A percentile compares a stretch with the other conserved stretches of the same genome.
Conservation (phyloP, 1,284 basidiomycete species). For the Anthracocystis walkeri region DNA sequence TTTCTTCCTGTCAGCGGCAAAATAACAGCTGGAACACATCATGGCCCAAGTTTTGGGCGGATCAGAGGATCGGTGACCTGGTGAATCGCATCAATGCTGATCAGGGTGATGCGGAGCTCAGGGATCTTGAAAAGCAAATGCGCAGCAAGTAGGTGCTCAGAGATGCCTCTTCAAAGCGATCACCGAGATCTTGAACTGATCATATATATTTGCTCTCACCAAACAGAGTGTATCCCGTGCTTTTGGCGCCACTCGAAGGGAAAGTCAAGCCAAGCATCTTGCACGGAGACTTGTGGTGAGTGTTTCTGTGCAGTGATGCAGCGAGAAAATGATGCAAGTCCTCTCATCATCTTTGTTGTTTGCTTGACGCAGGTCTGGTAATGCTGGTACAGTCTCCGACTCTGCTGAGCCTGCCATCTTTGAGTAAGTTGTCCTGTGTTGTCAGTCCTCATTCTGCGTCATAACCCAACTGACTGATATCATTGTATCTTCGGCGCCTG, state of each 20-base stretch:
- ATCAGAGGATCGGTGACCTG: conserved; percentile 40
- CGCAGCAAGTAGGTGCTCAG: conserved; percentile 24
- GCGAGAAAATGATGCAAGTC: neutral
- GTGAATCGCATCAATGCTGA: conserved; percentile 24
- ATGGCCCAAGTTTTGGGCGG: conserved; percentile 42
- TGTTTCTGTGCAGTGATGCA: no score
- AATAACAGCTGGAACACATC: conserved; percentile 46
- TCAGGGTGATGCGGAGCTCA: conserved; percentile 27
- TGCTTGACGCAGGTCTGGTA: conserved; percentile 30
- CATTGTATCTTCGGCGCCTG: neutral
- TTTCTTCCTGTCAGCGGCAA: conserved; percentile 15
- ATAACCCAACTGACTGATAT: neutral
- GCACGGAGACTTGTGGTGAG: conserved; percentile 50
- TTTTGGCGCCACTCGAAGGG: conserved; percentile 40
- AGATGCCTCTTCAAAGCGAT: no score
- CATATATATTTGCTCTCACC: neutral
- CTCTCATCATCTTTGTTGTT: neutral
- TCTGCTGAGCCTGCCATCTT: conserved; percentile 43
- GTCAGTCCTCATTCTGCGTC: neutral
- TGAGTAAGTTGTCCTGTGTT: conserved; percentile 20
- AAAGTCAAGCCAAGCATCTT: conserved; percentile 39
- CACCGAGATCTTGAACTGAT: neutral
- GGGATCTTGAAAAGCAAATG: conserved; percentile 34
- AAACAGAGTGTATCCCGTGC: conserved; percentile 35
- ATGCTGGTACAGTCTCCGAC: conserved; percentile 30